Percentiles rank a stretch among this genome's conserved stretches.
Evolutionary conservation across 179 eudicot species (phyloP).

Genomic region (Sideroxylon spinosum): DNA sequence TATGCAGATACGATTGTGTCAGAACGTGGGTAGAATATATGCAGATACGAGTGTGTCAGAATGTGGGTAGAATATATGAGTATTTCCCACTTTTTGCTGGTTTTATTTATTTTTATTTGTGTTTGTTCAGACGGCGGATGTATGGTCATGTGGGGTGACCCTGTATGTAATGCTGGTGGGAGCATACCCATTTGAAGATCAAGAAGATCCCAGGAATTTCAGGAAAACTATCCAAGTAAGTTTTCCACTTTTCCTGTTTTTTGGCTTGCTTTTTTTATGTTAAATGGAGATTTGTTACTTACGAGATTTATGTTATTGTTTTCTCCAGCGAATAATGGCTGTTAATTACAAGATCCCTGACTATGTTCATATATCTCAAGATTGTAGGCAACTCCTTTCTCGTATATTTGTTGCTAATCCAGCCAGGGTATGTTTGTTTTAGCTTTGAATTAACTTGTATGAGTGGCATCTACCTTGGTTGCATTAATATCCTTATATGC

Average conservation of each 20-base stretch:
- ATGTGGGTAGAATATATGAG: background rate
- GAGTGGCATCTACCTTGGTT: background rate
- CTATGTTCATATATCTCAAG: conserved; percentile 55
- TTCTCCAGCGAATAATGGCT: conserved; percentile 63
- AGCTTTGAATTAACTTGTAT: background rate
- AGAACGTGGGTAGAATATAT: background rate
- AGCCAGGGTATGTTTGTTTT: conserved; percentile 46
- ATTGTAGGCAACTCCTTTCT: conserved; percentile 68
- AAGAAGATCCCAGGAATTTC: conserved; percentile 81
- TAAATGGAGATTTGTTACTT: background rate
- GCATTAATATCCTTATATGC: background rate
- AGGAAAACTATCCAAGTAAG: conserved; percentile 83
- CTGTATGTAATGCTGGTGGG: conserved; percentile 96
- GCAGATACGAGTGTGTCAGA: background rate
- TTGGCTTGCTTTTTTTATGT: background rate
- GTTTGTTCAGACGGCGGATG: conserved; percentile 78
- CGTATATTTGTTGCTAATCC: conserved; percentile 72
- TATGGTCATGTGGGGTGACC: conserved; percentile 99
- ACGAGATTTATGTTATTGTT: background rate
- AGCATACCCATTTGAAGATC: conserved; percentile 92
- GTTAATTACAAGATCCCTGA: conserved; percentile 74
- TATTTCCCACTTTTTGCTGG: conserved; percentile 2
- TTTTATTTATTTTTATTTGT: conserved; percentile 10
- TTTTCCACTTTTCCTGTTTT: background rate
- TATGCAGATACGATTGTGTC: background rate